Conservation (phyloP, 768 basidiomycete genomes). For the Agaricus blazei region DNA sequence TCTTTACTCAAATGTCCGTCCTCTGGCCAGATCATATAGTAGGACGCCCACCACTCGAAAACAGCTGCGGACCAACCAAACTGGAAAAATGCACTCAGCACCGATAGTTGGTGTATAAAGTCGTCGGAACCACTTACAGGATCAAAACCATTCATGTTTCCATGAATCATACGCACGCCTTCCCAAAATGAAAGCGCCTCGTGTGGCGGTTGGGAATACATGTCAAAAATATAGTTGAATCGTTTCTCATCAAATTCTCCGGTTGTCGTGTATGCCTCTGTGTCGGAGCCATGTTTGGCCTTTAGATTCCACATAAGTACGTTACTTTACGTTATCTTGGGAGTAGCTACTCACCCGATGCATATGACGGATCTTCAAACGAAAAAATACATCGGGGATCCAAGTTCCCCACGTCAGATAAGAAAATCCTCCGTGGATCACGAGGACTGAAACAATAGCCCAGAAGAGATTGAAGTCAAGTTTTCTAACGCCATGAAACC, state of each 20-base stretch:
- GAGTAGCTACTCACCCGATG: conserved; percentile 23
- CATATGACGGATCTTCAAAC: conserved; percentile 34
- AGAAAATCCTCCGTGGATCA: conserved; percentile 39
- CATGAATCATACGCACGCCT: conserved; percentile 34
- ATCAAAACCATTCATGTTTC: conserved; percentile 35
- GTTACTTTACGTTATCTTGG: no score
- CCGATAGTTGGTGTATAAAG: neutral
- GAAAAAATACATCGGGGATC: conserved; percentile 40
- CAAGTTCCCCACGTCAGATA: conserved; percentile 29
- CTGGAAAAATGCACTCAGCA: conserved; percentile 14
- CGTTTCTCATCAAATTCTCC: conserved; percentile 36
- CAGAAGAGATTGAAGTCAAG: conserved; percentile 33
- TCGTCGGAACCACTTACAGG: conserved; percentile 18
- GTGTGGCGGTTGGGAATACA: conserved; percentile 36
- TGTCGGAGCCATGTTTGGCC: conserved; percentile 41
- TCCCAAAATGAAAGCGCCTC: conserved; percentile 33
- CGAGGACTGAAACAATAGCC: conserved; percentile 27
- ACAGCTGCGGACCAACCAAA: conserved; percentile 37
- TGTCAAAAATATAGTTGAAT: conserved; percentile 34
- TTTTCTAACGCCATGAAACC: conserved; percentile 32
- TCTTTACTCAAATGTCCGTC: conserved; percentile 32
- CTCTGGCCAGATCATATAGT: conserved; percentile 30
- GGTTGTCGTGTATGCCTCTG: conserved; percentile 28
- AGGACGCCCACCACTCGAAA: conserved; percentile 38
- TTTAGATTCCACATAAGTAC: conserved; percentile 6